phyloP scores from a whole-genome alignment of 257 asterid genomes.

The Misopates orontium region DNA sequence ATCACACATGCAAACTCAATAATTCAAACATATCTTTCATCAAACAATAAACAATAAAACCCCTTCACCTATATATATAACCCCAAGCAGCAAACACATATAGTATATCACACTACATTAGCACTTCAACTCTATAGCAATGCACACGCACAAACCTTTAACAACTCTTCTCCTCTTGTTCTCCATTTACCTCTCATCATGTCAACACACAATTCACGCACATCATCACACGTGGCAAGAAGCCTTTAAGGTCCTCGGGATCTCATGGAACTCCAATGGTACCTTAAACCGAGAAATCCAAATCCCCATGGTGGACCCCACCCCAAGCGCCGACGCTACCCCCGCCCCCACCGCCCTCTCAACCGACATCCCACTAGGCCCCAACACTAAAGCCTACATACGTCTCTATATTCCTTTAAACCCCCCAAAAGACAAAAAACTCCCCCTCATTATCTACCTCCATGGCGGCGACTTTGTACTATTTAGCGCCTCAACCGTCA shows the following conservation, averaged over 20 bases:
- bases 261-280: conserved; percentile 25
- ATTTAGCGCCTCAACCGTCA: conserved; percentile 32
- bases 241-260: conserved; percentile 25
- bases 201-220: background rate
- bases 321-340: background rate
- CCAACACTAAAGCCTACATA: background rate
- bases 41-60: too few species aligned
- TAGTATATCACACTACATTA: too few species aligned
- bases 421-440: conserved; percentile 23
- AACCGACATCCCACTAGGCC: background rate
- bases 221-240: conserved; percentile 30
- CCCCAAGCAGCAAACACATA: too few species aligned
- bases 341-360: conserved; percentile 22
- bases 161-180: background rate
- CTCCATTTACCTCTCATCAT: background rate
- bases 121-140: too few species aligned
- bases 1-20: too few species aligned
- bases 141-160: background rate
- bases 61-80: too few species aligned
- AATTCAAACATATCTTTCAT: too few species aligned
- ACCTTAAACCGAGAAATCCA: conserved; percentile 14
- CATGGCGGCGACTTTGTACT: conserved; percentile 47
- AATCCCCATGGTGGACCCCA: conserved; percentile 23
- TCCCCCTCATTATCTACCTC: conserved; percentile 37
- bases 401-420: conserved; percentile 30